Percentiles rank a stretch among this genome's conserved stretches.
Evolutionary conservation across 2,329 filamentous ascomycete species (phyloP).

Genomic region (Zymoseptoria tritici): DNA sequence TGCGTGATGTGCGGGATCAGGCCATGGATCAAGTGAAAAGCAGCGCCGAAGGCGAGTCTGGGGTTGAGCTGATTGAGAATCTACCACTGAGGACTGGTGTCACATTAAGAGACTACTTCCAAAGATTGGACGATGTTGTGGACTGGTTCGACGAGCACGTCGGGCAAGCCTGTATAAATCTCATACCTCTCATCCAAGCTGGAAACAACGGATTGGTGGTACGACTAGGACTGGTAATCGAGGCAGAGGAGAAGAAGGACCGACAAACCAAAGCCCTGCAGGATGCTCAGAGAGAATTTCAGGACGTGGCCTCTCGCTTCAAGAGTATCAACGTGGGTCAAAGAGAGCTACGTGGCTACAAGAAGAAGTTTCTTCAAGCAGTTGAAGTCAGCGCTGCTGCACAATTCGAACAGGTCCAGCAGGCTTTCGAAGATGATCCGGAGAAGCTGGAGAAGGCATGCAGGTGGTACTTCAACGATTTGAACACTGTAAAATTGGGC

Average conservation of each 20-base stretch:
- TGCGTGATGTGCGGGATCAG: slow-evolving; percentile 91
- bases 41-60: slow-evolving; percentile 73
- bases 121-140: slow-evolving; percentile 75
- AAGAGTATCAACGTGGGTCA: slow-evolving; percentile 85
- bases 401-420: slow-evolving; percentile 64
- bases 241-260: slow-evolving; percentile 95
- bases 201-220: slow-evolving; percentile 88
- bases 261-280: slow-evolving; percentile 83
- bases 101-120: slow-evolving; percentile 86
- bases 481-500: slow-evolving; percentile 87
- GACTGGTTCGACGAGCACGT: slow-evolving; percentile 96
- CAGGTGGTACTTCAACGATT: slow-evolving; percentile 96
- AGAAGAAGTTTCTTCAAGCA: slow-evolving; percentile 83
- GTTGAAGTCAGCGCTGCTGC: slow-evolving; percentile 66
- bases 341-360: slow-evolving; percentile 88
- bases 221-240: slow-evolving; percentile 81
- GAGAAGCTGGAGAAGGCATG: slow-evolving; percentile 76
- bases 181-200: slow-evolving; percentile 77
- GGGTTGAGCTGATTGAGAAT: slow-evolving; percentile 85
- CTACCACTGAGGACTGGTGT: slow-evolving; percentile 54
- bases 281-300: slow-evolving; percentile 90
- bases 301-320: slow-evolving; percentile 86
- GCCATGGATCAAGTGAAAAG: slow-evolving; percentile 88
- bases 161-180: slow-evolving; percentile 76
- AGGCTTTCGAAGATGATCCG: slow-evolving; percentile 76